Percentiles rank a stretch among this genome's conserved stretches.
Conservation (phyloP, 176 grass and related monocot genomes). For the Poa annua region DNA sequence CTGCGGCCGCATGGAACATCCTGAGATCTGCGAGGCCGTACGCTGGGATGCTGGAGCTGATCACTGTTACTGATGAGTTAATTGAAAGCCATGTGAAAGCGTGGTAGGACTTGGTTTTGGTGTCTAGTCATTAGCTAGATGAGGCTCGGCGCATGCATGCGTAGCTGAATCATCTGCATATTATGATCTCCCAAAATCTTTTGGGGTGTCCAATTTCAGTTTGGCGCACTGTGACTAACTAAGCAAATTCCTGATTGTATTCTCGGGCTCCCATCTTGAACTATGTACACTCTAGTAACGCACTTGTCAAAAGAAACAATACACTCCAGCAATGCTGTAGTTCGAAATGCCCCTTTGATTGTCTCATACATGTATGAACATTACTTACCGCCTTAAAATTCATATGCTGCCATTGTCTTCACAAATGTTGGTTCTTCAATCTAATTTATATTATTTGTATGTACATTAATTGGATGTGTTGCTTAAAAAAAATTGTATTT, state of each 20-base stretch:
- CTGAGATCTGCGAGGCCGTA: background rate
- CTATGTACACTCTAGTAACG: background rate
- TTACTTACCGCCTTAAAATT: background rate
- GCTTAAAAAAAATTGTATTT: background rate
- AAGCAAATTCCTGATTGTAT: background rate
- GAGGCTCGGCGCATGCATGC: background rate
- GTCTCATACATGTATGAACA: background rate
- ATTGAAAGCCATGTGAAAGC: background rate
- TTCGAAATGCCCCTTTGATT: background rate
- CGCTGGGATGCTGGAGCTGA: background rate
- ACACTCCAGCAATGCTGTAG: background rate
- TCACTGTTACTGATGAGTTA: background rate
- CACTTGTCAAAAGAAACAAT: too few relatives aligned
- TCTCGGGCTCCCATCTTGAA: background rate
- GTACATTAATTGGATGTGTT: background rate
- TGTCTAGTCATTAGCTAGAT: background rate
- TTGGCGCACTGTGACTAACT: background rate
- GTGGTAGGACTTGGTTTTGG: background rate
- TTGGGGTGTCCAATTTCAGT: background rate
- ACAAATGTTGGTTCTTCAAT: too few relatives aligned
- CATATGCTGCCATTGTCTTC: background rate
- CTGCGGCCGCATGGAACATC: background rate
- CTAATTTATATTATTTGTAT: background rate
- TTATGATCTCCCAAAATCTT: background rate
- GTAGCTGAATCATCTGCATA: background rate